Conservation (phyloP, 139 green algal genomes). For the Protoeuglena noctilucae region DNA sequence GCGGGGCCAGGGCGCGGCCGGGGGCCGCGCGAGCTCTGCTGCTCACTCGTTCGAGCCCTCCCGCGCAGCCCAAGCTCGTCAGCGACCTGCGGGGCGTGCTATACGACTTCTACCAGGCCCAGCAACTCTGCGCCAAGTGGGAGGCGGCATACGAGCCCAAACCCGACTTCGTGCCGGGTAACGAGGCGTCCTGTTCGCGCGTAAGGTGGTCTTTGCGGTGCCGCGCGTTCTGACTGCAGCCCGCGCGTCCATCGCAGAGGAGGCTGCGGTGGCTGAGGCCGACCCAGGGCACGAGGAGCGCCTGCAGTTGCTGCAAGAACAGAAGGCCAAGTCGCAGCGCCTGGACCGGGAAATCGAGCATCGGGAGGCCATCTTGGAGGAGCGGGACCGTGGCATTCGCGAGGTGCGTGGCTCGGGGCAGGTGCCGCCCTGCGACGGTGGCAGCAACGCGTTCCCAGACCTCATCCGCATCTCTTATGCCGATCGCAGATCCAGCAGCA, state of each 20-base stretch:
- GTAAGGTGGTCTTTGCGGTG: neutral
- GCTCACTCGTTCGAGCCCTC: neutral
- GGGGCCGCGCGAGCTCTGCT: neutral
- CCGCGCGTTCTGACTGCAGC: neutral
- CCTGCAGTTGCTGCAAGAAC: neutral
- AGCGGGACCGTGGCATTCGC: slow-evolving; percentile 30
- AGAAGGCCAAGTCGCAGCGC: neutral
- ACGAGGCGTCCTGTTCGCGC: too few relatives aligned
- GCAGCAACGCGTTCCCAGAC: too few relatives aligned
- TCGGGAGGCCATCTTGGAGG: slow-evolving; percentile 31
- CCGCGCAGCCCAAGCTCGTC: neutral
- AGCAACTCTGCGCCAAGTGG: neutral
- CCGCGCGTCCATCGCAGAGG: neutral
- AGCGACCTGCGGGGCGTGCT: neutral
- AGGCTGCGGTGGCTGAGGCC: neutral
- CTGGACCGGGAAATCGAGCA: slow-evolving; percentile 18
- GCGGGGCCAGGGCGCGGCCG: neutral
- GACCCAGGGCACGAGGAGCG: neutral
- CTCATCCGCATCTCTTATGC: too few relatives aligned
- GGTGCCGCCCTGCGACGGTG: too few relatives aligned
- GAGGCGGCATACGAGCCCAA: neutral
- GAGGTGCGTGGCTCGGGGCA: too few relatives aligned
- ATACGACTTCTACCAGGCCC: neutral
- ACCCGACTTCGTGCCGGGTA: neutral
- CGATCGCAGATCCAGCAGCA: slow-evolving; percentile 37